Evolutionary conservation across 2,329 filamentous ascomycete genomes (phyloP), one percentile per base, ranked within the genome.

Genomic region (Fusarium sp.): DNA sequence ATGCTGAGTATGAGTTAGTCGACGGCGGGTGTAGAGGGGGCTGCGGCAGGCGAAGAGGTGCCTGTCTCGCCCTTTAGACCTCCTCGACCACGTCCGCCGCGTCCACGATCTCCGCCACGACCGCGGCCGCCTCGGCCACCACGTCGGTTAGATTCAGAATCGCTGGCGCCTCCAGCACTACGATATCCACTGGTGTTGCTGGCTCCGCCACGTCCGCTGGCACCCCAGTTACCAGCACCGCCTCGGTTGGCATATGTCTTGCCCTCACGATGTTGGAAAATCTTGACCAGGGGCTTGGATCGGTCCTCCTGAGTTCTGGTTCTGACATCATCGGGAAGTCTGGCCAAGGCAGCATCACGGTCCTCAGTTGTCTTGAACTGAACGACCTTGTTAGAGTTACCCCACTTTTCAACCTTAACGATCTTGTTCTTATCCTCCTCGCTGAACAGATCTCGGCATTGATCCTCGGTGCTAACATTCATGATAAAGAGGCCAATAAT

Each of bases 401-500:
- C 91, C 83, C 90, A 92, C 81, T 93, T 94, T 75, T 93, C 91
- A 50, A 95, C 85, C 80, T 90, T 91, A 56, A 88, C 80, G 69
- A 98, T 93, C 83, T 97, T 98, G 31, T 87, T 78, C 77, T 89
- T 91, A 77, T 98, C 93, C 74, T 97, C 93, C 15, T 96, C 90
- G 2, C 89, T 85, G 77, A 99, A 95, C 24, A 97, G 85, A 33
- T 93, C 90, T 58, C 91, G 91, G 37, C 93, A 91, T 64, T 94
- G 92, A 31, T 97, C 93, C 70, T 95, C 93, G 55, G 88, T 92
- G 74, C 90, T 92, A 23, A 94, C 90, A 75, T 94, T 94, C 82
- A 92, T 93, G 64, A 99, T 90, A 80, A 98, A 99, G 21, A 99
- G 87, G 48, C 93, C 95, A 74, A 93, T 91, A 72, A 91, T 93